Evolutionary conservation across 768 basidiomycete genomes (phyloP), one percentile per base, ranked within the genome.

Genomic region (Sutorius australiensis): DNA sequence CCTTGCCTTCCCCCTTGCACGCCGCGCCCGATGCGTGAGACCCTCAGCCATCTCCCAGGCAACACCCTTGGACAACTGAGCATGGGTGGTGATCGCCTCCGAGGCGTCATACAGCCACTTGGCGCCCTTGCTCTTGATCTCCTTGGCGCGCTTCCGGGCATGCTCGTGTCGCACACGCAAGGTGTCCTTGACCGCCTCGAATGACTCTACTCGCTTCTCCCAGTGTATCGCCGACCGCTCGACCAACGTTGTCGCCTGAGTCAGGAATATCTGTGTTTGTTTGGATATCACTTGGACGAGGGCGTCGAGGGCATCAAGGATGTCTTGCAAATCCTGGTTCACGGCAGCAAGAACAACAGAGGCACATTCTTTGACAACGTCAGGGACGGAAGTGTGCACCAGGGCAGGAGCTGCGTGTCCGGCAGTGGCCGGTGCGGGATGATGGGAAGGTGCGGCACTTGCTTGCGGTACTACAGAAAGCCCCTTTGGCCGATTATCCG

Each of bases 221-320:
- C 56, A 34, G 13, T 62, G 57, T 8, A 54, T 38, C 27, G 75
- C 75, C 16, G 80, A 80, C 39, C 78, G 73, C 44, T 74, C 69
- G 37, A 83, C 67, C 47, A 79, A 67, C 21, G 59, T 58, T 33
- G 75, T 67, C 12, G 78, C 79, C 24, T 68, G 60, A 4, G 46
- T 34, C 19, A 68, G 47, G 11, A 69, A 41, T 3, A 60, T 54
- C 34, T 63, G 63, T 9, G 66, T 67, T 54, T 84, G 82, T 46
- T 70, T 72, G 11, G 74, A 75, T 48, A 86, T 77, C 39, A 76
- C 77, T 31, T 67, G 70, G 54, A 78, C 68, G 33, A 87, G 74
- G 0, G 76, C 80, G 57, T 87, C 84, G 30, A 87, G 72, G 4
- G 81, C 82, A 24, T 79, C 78, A 32, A 80, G 64, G 17, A 86